Percentiles rank a stretch among this genome's conserved stretches.
These are phyloP conservation scores for Dysphania ambrosioides DNA, from an alignment of 148 eudicot species.

Conservation along the genomic window DNA sequence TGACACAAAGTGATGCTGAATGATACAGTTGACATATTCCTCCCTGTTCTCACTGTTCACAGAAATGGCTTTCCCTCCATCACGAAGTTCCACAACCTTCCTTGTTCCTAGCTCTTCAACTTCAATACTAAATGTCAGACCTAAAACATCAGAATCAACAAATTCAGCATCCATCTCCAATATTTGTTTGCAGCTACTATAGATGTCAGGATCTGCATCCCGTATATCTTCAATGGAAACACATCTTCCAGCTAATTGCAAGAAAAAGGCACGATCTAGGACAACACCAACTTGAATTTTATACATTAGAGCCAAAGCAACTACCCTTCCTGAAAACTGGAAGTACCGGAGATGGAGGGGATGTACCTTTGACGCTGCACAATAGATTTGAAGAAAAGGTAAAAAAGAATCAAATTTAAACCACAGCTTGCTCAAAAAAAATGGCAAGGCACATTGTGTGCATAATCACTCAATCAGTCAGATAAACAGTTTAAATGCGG, in stretches of 20 bases:
- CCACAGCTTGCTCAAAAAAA: not conserved
- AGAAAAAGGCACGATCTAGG: conserved; percentile 71
- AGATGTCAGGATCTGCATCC: conserved; percentile 82
- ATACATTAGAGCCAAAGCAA: conserved; percentile 87
- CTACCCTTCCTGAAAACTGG: conserved; percentile 72
- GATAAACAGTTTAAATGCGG: not conserved
- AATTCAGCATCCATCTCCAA: conserved; percentile 75
- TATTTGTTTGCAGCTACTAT: conserved; percentile 80
- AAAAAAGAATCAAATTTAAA: not conserved
- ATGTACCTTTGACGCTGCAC: conserved; percentile 85
- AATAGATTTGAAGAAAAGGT: conserved; percentile 1
- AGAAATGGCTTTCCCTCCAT: conserved; percentile 48
- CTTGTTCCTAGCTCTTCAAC: conserved; percentile 71
- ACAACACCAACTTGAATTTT: conserved; percentile 85
- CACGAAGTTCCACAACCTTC: conserved; percentile 69
- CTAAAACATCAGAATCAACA: conserved; percentile 81
- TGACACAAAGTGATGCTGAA: conserved; percentile 62
- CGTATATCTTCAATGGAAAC: conserved; percentile 68
- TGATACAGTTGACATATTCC: conserved; percentile 59
- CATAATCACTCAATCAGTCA: not conserved
- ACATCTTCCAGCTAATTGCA: conserved; percentile 60
- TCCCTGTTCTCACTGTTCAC: conserved; percentile 74
- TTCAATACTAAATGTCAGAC: conserved; percentile 79
- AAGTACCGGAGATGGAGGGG: conserved; percentile 72
- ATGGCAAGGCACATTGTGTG: not conserved